These are phyloP conservation scores for Dictyostelium intermedium DNA, from an alignment of 78 protist species.

Conservation along the genomic window DNA sequence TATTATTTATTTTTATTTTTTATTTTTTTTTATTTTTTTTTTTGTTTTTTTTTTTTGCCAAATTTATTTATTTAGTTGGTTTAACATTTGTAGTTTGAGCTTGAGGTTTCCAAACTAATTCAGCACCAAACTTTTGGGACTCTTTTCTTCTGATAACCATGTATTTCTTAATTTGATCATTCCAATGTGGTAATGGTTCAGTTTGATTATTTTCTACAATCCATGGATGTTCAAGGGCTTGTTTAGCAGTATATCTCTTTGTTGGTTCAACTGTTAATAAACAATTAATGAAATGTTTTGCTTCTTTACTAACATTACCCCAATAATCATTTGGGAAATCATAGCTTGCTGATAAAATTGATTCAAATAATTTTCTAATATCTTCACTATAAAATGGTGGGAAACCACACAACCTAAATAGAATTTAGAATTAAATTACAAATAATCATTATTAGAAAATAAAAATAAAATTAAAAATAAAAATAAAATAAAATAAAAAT, in stretches of 20 bases:
- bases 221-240: constrained; percentile 80
- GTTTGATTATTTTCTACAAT: not conserved
- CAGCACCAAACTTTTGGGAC: constrained; percentile 67
- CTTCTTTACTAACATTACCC: constrained; percentile 65
- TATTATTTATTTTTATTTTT: not conserved
- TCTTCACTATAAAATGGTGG: constrained; percentile 79
- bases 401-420: constrained; percentile 70
- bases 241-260: constrained; percentile 50
- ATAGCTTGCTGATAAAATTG: constrained; percentile 63
- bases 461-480: not conserved
- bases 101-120: constrained; percentile 27
- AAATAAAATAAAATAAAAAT: not conserved
- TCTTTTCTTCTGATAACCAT: constrained; percentile 71
- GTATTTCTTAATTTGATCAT: constrained; percentile 64
- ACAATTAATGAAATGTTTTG: constrained; percentile 79
- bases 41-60: not conserved
- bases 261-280: constrained; percentile 70
- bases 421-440: not conserved
- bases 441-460: not conserved
- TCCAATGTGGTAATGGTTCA: constrained; percentile 73
- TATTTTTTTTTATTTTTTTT: not conserved
- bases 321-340: constrained; percentile 75
- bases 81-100: not conserved
- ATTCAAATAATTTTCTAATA: constrained; percentile 54
- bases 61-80: not conserved